Conservation (phyloP, 345 rosid genomes). For the Eucalyptus decipiens region DNA sequence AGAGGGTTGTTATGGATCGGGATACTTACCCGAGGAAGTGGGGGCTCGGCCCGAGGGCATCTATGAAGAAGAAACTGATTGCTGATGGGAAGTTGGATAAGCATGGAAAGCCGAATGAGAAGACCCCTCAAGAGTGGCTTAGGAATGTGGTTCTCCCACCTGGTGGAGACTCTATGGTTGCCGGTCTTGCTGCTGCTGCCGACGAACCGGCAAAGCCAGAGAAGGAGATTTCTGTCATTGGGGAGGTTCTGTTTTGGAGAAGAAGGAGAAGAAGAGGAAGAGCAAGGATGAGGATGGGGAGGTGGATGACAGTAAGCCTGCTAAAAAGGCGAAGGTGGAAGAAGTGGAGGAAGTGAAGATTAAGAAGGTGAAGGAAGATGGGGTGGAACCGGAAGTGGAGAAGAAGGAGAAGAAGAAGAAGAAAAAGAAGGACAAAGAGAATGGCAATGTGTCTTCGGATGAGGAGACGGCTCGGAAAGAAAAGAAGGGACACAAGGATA, state of each 20-base stretch:
- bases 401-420: slow-evolving; percentile 43
- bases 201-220: slow-evolving; percentile 8
- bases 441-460: slow-evolving; percentile 2
- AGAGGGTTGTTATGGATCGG: slow-evolving; percentile 97
- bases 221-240: not conserved
- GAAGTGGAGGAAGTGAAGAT: slow-evolving; percentile 17
- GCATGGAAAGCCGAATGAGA: slow-evolving; percentile 81
- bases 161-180: slow-evolving; percentile 69
- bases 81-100: slow-evolving; percentile 78
- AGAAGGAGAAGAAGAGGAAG: slow-evolving; percentile 24
- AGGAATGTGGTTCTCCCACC: slow-evolving; percentile 65
- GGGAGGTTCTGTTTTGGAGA: slow-evolving; percentile 4
- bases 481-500: slow-evolving; percentile 33
- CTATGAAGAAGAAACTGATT: slow-evolving; percentile 78
- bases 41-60: slow-evolving; percentile 91
- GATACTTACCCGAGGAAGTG: slow-evolving; percentile 95
- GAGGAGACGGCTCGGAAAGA: slow-evolving; percentile 30
- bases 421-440: slow-evolving; percentile 41
- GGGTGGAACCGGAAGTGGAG: slow-evolving; percentile 7
- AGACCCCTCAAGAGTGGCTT: slow-evolving; percentile 69
- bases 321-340: slow-evolving; percentile 50
- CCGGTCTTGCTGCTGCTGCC: slow-evolving; percentile 55
- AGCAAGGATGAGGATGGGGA: not conserved
- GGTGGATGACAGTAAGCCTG: slow-evolving; percentile 15
- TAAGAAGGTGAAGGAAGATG: slow-evolving; percentile 13